phyloP scores from a whole-genome alignment of 768 basidiomycete genomes.

The Mycena capillaripes region DNA sequence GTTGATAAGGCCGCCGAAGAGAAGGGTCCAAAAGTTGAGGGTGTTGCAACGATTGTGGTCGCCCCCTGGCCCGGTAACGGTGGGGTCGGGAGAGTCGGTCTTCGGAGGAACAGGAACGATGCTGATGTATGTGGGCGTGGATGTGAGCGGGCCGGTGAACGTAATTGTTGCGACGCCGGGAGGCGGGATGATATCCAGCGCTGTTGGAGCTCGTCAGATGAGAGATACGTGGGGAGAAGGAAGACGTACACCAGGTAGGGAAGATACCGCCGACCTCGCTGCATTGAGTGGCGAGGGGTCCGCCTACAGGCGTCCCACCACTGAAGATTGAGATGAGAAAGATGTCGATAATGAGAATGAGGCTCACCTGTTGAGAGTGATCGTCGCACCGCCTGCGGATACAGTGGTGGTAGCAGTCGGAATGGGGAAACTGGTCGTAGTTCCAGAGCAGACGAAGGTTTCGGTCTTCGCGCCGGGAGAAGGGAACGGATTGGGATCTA shows the following conservation, averaged over 20 bases:
- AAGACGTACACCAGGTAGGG: background rate
- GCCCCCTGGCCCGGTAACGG: slow-evolving; percentile 14
- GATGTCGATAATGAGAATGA: too few relatives aligned
- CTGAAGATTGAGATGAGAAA: too few relatives aligned
- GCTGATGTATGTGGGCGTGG: slow-evolving; percentile 2
- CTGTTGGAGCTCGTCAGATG: background rate
- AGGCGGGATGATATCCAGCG: slow-evolving; percentile 21
- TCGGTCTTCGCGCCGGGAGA: slow-evolving; percentile 7
- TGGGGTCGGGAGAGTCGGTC: background rate
- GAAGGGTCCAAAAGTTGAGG: slow-evolving; percentile 1
- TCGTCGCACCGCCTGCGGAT: slow-evolving; percentile 11
- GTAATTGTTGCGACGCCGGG: slow-evolving; percentile 8
- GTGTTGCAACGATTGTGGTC: slow-evolving; percentile 21
- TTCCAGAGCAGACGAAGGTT: slow-evolving; percentile 19
- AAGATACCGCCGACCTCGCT: background rate
- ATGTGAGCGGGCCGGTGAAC: slow-evolving; percentile 23
- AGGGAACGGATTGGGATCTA: slow-evolving; percentile 30
- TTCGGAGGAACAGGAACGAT: background rate
- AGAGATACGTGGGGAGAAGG: background rate
- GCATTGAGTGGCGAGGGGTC: slow-evolving; percentile 3
- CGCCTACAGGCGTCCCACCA: slow-evolving; percentile 21
- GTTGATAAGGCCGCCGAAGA: slow-evolving; percentile 12
- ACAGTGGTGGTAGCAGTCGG: slow-evolving; percentile 8
- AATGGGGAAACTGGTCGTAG: slow-evolving; percentile 8
- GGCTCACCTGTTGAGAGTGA: background rate